Evolutionary conservation across 177 flowering plant genomes (phyloP), one percentile per base, ranked within the genome.

Genomic region (Vitis hybrid): DNA sequence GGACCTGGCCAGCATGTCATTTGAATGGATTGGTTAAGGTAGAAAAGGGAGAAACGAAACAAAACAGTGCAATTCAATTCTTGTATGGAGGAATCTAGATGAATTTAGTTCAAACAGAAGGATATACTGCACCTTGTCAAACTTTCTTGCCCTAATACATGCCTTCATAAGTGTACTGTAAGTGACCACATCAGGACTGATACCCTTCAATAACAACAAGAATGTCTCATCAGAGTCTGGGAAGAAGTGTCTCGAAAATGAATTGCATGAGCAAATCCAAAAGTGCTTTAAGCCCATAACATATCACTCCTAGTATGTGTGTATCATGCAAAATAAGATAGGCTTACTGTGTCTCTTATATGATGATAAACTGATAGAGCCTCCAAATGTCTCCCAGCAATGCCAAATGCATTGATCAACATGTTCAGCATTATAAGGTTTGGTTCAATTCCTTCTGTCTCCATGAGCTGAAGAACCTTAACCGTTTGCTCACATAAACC

Each of bases 151-250:
- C 76, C 92, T 85, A 66, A 87, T 81, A 71, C 74, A 87, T 62
- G 94, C 94, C 84, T 92, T 92, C 96, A 89, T 91, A 5, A 91
- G 85, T 0, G 98, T 89, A 61, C 79, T 85, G 73, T 88, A 92
- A 2, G 97, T 92, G 55, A 92, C 84, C 61, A 92, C 86, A 75
- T 92, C 97, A 64, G 95, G 95, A 79, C 79, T 85, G 49, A 91
- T 77, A 58, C 95, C 97, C 97, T 89, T 71, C 76, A 77, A 41
- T 70, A 70, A 60, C 9, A 70, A 63, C 7, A 63, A 67, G 50
- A 53, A 27, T 63, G 13, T 55, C 69, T 35, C 63, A 63, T 64
- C 58, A 77, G 21, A 18, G 70, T 56, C 46, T 24, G 32, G 57
- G 18, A 13, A 3, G 14, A 14, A 10, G 59, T 57, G 20, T 18